Evolutionary conservation across 768 basidiomycete genomes (phyloP).

Genomic region (Mycena filopes): DNA sequence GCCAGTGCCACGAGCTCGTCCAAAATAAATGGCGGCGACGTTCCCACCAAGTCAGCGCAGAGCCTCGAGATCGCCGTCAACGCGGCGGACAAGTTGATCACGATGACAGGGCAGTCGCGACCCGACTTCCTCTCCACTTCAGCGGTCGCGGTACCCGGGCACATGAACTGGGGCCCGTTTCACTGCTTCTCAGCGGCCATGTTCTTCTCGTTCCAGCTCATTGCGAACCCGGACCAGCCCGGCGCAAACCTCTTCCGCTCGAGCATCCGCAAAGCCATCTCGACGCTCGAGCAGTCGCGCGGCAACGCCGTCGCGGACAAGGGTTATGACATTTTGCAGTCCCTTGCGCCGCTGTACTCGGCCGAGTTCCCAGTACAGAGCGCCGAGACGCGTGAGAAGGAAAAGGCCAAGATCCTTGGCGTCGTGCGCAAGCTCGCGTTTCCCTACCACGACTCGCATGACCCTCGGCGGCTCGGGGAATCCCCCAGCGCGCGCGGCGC

Average conservation of each 20-base stretch:
- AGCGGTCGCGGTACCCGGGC: slow-evolving; percentile 78
- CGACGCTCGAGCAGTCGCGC: slow-evolving; percentile 71
- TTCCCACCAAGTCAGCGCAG: slow-evolving; percentile 57
- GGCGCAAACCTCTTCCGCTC: slow-evolving; percentile 81
- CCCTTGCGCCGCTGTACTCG: slow-evolving; percentile 79
- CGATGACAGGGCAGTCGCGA: slow-evolving; percentile 78
- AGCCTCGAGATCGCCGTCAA: slow-evolving; percentile 80
- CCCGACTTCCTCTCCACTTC: slow-evolving; percentile 80
- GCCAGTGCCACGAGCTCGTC: slow-evolving; percentile 54
- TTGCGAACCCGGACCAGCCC: slow-evolving; percentile 82
- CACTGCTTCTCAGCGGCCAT: slow-evolving; percentile 89
- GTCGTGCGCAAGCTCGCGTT: slow-evolving; percentile 82
- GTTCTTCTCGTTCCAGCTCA: slow-evolving; percentile 92
- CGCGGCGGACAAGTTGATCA: slow-evolving; percentile 82
- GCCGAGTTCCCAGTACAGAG: slow-evolving; percentile 65
- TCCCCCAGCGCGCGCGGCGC: slow-evolving; percentile 60
- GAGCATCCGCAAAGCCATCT: slow-evolving; percentile 76
- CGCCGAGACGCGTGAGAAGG: slow-evolving; percentile 64
- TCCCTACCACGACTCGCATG: slow-evolving; percentile 80
- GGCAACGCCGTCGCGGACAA: slow-evolving; percentile 80
- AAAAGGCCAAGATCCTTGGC: slow-evolving; percentile 68
- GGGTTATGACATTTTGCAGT: slow-evolving; percentile 74
- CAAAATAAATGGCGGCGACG: slow-evolving; percentile 45
- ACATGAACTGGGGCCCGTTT: slow-evolving; percentile 87
- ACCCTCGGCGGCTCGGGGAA: slow-evolving; percentile 58